Base-by-base conservation (phyloP, 2,329 filamentous ascomycete species). In the Eutypa lata region DNA sequence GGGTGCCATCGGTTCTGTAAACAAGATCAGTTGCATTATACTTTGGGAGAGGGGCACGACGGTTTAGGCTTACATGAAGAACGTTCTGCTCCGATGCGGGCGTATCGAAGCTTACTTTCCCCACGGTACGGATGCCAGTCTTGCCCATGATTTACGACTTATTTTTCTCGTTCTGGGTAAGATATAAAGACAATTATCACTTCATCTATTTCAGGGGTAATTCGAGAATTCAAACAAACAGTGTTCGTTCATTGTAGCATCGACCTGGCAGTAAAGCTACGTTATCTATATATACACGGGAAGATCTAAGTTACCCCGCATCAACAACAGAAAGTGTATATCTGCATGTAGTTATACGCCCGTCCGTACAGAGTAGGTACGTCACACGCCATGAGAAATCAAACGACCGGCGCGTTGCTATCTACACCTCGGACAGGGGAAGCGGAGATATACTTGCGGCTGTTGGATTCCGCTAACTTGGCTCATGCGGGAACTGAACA, bases 1-100 rank as follows among this genome's bases (percentile, higher is more conserved):
- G 92, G 92, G 66, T 97, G 92, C 92, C 91, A 96, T 69, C 91
- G 81, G 65, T 97, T 97, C 88, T 91, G 59, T 19, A 40, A n/a
- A 33, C 14, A 18, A 6, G 28, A 14, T 38, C n/a, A 53, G 56
- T 53, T 53, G 31, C 28, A 40, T 38, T 14, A 42, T 19, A 18
- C 21, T 46, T 58, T 10, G 49, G 56, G 50, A 60, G 50, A 60
- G 53, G 54, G 63, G 35, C 13, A 33, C 14, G 38, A n/a, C 14
- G 18, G 21, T 28, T 11, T 18, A n/a, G 16, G 70, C 83, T 66
- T 77, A 89, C 87, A 72, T 93, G 89, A 10, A 92, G 73, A 49
- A 81, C 80, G 2, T 81, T 71, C 66, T 93, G 89, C 57, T 90
- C 82, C 35, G 79, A 75, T 5, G 89, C 88, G 33, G 87, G 86